phyloP scores from a whole-genome alignment of 2,329 filamentous ascomycete genomes.

The Epichloe typhina region DNA sequence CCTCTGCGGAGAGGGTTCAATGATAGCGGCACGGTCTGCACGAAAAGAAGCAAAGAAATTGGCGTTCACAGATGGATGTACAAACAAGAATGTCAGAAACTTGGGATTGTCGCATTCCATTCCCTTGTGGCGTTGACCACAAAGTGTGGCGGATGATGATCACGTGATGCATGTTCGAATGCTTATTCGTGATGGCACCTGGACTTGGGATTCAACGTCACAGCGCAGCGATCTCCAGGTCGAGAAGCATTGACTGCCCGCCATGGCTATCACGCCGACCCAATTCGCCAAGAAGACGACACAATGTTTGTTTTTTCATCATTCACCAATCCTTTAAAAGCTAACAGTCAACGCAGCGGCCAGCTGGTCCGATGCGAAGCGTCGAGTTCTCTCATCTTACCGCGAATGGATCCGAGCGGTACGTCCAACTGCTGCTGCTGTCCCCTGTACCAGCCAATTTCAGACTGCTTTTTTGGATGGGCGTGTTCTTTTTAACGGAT shows the following conservation, averaged over 20 bases:
- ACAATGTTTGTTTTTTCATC: conserved; percentile 47
- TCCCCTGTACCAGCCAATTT: neutral
- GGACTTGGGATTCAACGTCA: conserved; percentile 13
- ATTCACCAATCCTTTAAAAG: neutral
- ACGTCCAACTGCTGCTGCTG: conserved; percentile 30
- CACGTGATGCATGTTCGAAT: conserved; percentile 17
- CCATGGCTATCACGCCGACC: conserved; percentile 83
- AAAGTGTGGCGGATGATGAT: neutral
- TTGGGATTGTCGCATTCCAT: neutral
- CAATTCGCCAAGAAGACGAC: conserved; percentile 74
- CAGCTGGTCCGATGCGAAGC: conserved; percentile 81
- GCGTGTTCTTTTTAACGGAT: neutral
- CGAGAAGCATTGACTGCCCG: conserved; percentile 29
- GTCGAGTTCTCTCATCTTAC: conserved; percentile 78
- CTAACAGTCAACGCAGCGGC: conserved; percentile 47
- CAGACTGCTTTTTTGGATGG: neutral
- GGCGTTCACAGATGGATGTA: neutral
- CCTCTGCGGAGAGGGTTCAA: neutral
- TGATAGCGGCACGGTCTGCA: neutral
- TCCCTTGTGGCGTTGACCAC: conserved; percentile 8
- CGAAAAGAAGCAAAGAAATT: neutral
- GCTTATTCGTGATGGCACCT: neutral
- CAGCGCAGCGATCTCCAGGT: conserved; percentile 15
- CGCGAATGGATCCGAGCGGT: conserved; percentile 94
- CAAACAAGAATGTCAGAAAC: neutral